Percentiles rank a stretch among this genome's conserved stretches.
Conservation (phyloP, 2,329 filamentous ascomycete species). For the Ophiostoma tasmaniense region DNA sequence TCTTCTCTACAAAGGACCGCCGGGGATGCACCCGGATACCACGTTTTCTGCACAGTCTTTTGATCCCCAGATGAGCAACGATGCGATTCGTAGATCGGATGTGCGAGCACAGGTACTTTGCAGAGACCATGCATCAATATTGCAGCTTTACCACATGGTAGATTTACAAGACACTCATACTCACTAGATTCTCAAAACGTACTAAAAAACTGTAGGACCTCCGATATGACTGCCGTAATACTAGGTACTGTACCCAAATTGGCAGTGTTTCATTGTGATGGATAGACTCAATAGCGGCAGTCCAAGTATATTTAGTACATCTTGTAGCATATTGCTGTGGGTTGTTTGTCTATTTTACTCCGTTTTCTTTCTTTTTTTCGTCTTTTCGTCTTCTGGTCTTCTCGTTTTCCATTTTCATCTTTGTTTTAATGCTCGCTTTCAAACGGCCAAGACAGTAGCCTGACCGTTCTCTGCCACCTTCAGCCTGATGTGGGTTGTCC, state of each 20-base stretch:
- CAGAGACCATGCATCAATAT: not conserved
- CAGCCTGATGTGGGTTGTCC: not conserved
- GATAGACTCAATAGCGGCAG: not conserved
- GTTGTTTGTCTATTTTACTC: not conserved
- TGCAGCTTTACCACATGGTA: no score
- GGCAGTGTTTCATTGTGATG: constrained; percentile 1
- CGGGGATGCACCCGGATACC: not conserved
- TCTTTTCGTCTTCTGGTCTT: not conserved
- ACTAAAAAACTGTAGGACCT: not conserved
- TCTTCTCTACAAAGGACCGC: not conserved
- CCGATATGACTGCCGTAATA: not conserved
- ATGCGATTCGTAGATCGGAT: not conserved
- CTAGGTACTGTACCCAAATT: not conserved
- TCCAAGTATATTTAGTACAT: not conserved
- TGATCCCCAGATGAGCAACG: not conserved
- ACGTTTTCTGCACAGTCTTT: not conserved
- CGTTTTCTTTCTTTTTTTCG: not conserved
- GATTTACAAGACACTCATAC: no score
- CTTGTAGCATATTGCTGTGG: not conserved
- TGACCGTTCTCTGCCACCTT: not conserved
- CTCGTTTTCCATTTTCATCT: not conserved
- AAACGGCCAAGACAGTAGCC: not conserved
- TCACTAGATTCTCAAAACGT: no score
- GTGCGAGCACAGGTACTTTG: not conserved
- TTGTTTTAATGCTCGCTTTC: not conserved